These are phyloP conservation scores for Yarrowia osloensis DNA, from an alignment of 805 yeast species.

Conservation along the genomic window DNA sequence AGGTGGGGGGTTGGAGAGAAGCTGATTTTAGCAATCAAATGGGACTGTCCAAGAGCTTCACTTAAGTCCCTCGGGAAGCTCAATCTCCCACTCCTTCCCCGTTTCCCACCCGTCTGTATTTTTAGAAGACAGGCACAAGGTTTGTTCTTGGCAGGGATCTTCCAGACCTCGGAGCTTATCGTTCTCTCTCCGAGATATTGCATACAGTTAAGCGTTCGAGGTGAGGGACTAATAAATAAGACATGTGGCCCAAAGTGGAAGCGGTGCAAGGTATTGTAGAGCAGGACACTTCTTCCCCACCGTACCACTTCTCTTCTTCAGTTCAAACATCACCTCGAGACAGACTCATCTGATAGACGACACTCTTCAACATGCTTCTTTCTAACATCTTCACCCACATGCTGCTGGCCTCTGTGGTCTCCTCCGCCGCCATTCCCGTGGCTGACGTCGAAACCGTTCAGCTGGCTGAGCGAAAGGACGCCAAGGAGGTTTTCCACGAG, in stretches of 20 bases:
- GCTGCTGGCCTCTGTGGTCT: constrained; percentile 8
- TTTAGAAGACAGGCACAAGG: constrained; percentile 1
- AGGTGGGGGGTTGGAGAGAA: background rate
- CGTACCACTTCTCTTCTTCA: background rate
- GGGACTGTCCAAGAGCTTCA: no score
- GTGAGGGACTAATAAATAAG: constrained; percentile 24
- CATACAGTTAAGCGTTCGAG: background rate
- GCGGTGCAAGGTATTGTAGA: background rate
- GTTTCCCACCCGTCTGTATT: no score
- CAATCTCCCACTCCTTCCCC: background rate
- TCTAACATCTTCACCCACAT: constrained; percentile 5
- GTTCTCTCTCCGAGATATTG: constrained; percentile 19
- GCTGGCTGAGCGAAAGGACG: constrained; percentile 29
- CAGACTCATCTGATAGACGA: background rate
- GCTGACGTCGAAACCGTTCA: background rate
- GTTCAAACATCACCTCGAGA: background rate
- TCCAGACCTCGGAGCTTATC: background rate
- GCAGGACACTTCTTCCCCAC: background rate
- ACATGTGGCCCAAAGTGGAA: background rate
- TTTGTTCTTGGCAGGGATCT: background rate
- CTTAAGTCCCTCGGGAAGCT: no score
- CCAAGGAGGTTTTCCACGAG: background rate
- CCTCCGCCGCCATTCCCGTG: constrained; percentile 17
- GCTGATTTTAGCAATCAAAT: no score
- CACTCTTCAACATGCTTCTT: background rate